Evolutionary conservation across 192 early-diverging fungal species (phyloP), one percentile per base, ranked within the genome.

Genomic region (Coemansia sp.): DNA sequence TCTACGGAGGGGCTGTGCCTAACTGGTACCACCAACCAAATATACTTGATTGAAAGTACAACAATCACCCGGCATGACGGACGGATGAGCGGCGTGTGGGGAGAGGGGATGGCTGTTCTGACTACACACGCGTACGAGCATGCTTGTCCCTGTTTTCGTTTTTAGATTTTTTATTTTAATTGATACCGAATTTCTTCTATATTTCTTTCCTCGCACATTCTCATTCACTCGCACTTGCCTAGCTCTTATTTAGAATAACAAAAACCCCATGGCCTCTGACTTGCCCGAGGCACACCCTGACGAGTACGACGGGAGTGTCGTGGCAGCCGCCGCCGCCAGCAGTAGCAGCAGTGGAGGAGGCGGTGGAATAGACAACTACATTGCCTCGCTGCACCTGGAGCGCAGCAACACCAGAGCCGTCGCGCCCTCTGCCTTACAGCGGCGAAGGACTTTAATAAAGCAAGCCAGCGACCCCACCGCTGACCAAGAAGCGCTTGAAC

Each of bases 401-500:
- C 82, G 82, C 68, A 70, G 46, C 70, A 73, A 79, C 71, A 79
- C 82, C 41, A 71, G 70, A 27, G 61, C 43, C 12, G 60, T 63
- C 5, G 33, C 41, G 4, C 65, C 34, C 33, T 57, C 34, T 38
- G n/a, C 61, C 0, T 29, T 84, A 8, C 71, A 73, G 68, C 73
- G 82, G 27, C 82, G 82, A 61, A 76, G 66, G 61, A 84, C 82
- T 16, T 61, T 84, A 38, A 67, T 67, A 40, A 78, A 79, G 68
- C 73, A 84, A 61, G 82, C 82, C 27, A 69, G 59, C 36, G 74
- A 84, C 64, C 82, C 82, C 6, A 63, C 76, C 52, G 67, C 73
- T 2, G 82, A 84, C 82, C 82, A 84, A 63, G 63, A 66, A 33
- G 82, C 76, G 62, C 74, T 84, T 13, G 82, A 84, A 68, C 73